Evolutionary conservation across 129 eudicot genomes (phyloP).

Genomic region (Pittosporum tobira): DNA sequence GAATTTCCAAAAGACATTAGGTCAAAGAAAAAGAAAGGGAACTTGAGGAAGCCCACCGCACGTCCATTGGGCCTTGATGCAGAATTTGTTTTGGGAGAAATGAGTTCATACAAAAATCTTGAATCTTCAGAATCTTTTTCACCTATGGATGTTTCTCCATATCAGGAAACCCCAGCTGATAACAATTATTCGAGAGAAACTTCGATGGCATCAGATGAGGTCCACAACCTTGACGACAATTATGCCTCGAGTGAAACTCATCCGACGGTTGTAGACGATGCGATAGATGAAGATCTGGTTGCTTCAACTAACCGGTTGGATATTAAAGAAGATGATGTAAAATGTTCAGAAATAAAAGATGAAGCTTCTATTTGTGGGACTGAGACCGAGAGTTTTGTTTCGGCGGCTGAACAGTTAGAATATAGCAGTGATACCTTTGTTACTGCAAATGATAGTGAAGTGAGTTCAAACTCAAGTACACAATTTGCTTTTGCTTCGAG

Average conservation of each 20-base stretch:
- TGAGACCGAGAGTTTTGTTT: constrained; percentile 73
- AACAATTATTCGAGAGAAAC: constrained; percentile 36
- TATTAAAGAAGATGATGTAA: constrained; percentile 35
- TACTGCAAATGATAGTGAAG: constrained; percentile 48
- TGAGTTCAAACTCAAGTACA: constrained; percentile 28
- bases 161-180: constrained; percentile 37
- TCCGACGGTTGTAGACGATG: constrained; percentile 28
- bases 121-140: constrained; percentile 64
- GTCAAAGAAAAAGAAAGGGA: constrained; percentile 58
- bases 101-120: constrained; percentile 17
- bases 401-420: constrained; percentile 59
- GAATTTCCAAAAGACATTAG: constrained; percentile 38
- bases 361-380: constrained; percentile 45
- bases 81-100: constrained; percentile 19
- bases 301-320: constrained; percentile 40
- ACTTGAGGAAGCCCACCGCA: constrained; percentile 27
- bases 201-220: constrained; percentile 61
- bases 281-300: constrained; percentile 47
- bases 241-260: constrained; percentile 32
- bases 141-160: constrained; percentile 88
- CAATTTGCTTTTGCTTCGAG: constrained; percentile 40
- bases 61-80: constrained; percentile 23
- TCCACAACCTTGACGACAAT: constrained; percentile 23
- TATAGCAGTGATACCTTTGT: constrained; percentile 42
- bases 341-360: constrained; percentile 14